A percentile compares a stretch with the other conserved stretches of the same genome.
Conservation (phyloP, 2,329 filamentous ascomycete species). For the Sclerotinia spermophila region DNA sequence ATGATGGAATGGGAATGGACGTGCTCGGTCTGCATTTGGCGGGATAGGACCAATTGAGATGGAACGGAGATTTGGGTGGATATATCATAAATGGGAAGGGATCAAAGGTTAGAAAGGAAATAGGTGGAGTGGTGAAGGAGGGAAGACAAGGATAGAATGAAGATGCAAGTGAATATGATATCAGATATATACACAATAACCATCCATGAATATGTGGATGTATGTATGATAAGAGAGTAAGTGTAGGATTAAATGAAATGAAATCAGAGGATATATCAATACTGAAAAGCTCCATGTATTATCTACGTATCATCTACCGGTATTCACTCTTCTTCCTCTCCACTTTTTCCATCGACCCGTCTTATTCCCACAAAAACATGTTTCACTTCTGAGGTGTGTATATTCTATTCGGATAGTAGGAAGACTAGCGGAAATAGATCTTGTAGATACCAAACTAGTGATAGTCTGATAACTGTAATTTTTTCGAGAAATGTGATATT, state of each 20-base stretch:
- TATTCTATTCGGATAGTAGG: not conserved
- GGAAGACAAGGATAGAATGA: not conserved
- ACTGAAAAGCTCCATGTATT: not conserved
- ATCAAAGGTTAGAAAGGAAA: not conserved
- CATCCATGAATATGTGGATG: not conserved
- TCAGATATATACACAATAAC: not conserved
- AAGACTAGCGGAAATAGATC: not conserved
- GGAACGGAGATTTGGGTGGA: not conserved
- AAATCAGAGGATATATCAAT: not conserved
- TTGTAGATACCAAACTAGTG: too few species aligned
- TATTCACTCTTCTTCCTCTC: too few species aligned
- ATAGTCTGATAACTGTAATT: too few species aligned
- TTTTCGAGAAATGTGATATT: too few species aligned
- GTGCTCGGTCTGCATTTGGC: not conserved
- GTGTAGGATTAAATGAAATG: too few species aligned
- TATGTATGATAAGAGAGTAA: not conserved
- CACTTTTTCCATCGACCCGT: not conserved
- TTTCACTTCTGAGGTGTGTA: too few species aligned
- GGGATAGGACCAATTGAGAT: not conserved
- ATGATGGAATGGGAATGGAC: not conserved
- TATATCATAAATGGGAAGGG: not conserved
- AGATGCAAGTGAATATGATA: not conserved
- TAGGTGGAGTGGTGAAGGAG: not conserved
- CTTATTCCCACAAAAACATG: too few species aligned
- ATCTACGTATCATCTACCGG: too few species aligned